Base-by-base conservation (phyloP, 192 early-diverging fungal species). In the Lobosporangium transversale region DNA sequence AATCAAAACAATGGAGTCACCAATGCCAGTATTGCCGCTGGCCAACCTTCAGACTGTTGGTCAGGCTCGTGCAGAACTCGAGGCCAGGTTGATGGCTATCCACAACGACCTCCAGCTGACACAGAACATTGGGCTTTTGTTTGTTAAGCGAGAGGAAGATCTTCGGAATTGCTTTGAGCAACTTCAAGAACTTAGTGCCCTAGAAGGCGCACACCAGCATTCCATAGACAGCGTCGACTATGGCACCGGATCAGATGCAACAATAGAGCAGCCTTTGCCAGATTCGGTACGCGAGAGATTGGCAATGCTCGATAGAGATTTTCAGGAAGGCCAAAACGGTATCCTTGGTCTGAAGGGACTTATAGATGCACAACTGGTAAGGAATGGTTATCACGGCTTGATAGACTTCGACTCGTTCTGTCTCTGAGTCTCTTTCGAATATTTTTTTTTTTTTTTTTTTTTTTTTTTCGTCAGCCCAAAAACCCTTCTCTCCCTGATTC, bases 351-450 rank as follows among this genome's bases (percentile, higher is more conserved):
- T 76, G 27, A 76, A 76, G 24, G 58, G 63, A 20, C 63, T 76
- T 20, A 67, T 76, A n/a, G 73, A 76, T 31, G 73, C 73, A 27
- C 73, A 76, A 49, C 29, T 76, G 73, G 73, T 76, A 67, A 67
- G 73, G 18, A 20, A 53, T 11, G 5, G 30, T n/a, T 21, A 50
- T 20, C 10, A 12, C 10, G 9, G 17, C 9, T 42, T 42, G 40
- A 50, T 20, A 50, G n/a, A 59, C 10, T 10, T 17, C 4, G 18
- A 30, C 26, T 29, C 14, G 8, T 18, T 11, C 37, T 29, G n/a
- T n/a, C n/a, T n/a, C n/a, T n/a, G n/a, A n/a, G n/a, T n/a, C n/a
- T n/a, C n/a, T n/a, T n/a, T n/a, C n/a, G n/a, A n/a, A n/a, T n/a
- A n/a, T n/a, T n/a, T n/a, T n/a, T n/a, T n/a, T n/a, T n/a, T n/a